A percentile compares a stretch with the other conserved stretches of the same genome.
phyloP scores from a whole-genome alignment of 2,329 filamentous ascomycete genomes.

The Fusarium buxicola region DNA sequence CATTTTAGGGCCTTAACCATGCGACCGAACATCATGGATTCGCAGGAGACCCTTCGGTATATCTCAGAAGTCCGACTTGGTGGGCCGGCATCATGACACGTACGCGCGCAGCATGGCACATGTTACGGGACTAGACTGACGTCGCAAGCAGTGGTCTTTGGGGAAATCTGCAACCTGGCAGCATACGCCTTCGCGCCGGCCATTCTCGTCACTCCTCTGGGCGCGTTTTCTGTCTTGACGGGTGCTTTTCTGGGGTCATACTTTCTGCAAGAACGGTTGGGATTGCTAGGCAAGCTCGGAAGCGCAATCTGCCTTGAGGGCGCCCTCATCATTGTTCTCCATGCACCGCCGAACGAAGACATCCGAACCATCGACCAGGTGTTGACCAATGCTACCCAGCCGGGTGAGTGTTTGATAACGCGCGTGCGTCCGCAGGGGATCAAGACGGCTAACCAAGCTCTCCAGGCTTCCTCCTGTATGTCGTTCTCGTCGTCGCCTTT shows the following conservation, averaged over 20 bases:
- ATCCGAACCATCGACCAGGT: constrained; percentile 12
- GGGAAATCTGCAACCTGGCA: constrained; percentile 12
- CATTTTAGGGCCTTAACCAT: not conserved
- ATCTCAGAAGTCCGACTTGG: not conserved
- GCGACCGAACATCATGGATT: not conserved
- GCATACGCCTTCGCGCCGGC: constrained; percentile 17
- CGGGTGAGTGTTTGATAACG: not conserved
- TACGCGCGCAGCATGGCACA: no score
- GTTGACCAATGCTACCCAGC: not conserved
- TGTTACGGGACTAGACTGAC: no score
- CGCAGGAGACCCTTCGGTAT: not conserved
- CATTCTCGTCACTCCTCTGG: constrained; percentile 15
- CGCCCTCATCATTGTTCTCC: constrained; percentile 1
- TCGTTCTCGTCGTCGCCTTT: no score
- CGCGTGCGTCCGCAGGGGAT: no score
- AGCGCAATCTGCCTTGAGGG: not conserved
- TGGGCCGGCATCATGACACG: not conserved
- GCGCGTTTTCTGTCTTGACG: constrained; percentile 2
- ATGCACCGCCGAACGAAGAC: constrained; percentile 8
- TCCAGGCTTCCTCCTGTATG: constrained; percentile 5
- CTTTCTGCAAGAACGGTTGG: not conserved
- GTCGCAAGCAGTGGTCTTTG: not conserved
- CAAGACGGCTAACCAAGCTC: no score
- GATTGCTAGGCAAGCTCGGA: constrained; percentile 5
- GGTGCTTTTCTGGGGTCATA: constrained; percentile 3